These are phyloP conservation scores for Erodium maritimum DNA, from an alignment of 345 rosid genomes.

Conservation along the genomic window DNA sequence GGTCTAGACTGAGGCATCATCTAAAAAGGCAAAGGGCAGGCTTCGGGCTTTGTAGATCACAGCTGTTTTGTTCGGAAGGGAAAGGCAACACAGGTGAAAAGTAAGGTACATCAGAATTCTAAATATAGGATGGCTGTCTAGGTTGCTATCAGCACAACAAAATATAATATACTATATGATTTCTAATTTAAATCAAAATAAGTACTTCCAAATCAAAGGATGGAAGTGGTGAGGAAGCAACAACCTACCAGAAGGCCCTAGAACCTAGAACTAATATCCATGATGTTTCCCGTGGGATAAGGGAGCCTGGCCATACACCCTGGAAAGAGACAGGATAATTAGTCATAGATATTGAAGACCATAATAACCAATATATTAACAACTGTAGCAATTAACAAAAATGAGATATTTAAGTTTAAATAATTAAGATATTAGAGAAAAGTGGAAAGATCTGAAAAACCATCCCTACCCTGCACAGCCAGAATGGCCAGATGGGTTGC, in stretches of 20 bases:
- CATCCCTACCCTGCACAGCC: constrained; percentile 67
- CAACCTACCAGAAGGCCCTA: constrained; percentile 36
- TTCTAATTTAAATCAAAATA: neutral
- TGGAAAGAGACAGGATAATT: constrained; percentile 28
- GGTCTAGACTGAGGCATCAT: constrained; percentile 76
- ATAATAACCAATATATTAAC: neutral
- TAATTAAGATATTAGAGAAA: constrained; percentile 2
- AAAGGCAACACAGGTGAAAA: constrained; percentile 58
- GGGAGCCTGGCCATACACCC: constrained; percentile 76
- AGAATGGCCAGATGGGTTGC: constrained; percentile 69
- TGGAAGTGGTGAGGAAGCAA: constrained; percentile 15
- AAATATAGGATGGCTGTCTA: constrained; percentile 36
- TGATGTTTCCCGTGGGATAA: constrained; percentile 74
- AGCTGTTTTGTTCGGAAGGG: constrained; percentile 78
- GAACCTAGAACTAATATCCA: constrained; percentile 49
- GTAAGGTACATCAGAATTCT: constrained; percentile 60
- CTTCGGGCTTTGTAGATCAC: constrained; percentile 89
- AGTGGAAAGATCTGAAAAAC: neutral
- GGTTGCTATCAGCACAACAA: constrained; percentile 17
- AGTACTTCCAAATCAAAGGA: constrained; percentile 3
- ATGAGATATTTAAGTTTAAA: neutral
- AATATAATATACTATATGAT: neutral
- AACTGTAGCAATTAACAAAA: neutral
- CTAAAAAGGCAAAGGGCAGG: constrained; percentile 63
- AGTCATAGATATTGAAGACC: constrained; percentile 11